phyloP scores from a whole-genome alignment of 192 early-diverging fungal genomes.

The Spizellomyces punctatus region DNA sequence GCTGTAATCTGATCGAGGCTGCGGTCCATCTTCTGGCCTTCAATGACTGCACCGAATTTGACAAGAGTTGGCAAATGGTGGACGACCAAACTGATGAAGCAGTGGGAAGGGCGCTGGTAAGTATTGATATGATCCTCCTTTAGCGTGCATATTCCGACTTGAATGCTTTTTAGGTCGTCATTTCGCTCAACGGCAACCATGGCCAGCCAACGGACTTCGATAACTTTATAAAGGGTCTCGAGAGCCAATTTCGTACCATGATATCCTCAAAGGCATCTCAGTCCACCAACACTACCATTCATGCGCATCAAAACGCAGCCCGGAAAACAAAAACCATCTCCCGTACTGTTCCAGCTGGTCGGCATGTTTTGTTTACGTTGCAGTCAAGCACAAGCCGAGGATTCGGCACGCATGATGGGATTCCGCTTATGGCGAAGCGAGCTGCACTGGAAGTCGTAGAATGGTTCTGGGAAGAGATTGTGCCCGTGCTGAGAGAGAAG shows the following conservation, averaged over 20 bases:
- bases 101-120: background rate
- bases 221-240: background rate
- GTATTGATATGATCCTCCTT: background rate
- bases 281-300: background rate
- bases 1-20: too few species aligned
- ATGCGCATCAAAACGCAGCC: background rate
- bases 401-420: slow-evolving; percentile 14
- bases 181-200: slow-evolving; percentile 21
- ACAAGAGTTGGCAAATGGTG: too few species aligned
- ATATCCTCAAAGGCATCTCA: background rate
- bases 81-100: too few species aligned
- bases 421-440: slow-evolving; percentile 8
- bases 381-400: slow-evolving; percentile 14
- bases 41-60: too few species aligned
- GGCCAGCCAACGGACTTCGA: slow-evolving; percentile 11
- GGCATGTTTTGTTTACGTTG: slow-evolving; percentile 8
- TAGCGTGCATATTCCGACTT: background rate
- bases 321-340: background rate
- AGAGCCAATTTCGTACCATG: background rate
- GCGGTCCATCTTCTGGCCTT: too few species aligned
- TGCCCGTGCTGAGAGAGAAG: background rate
- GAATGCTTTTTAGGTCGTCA: slow-evolving; percentile 7
- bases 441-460: slow-evolving; percentile 5
- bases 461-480: slow-evolving; percentile 6
- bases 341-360: background rate